A percentile compares a stretch with the other conserved stretches of the same genome.
Conservation (phyloP, 495 filamentous ascomycete species). For the Podospora fimiseda region DNA sequence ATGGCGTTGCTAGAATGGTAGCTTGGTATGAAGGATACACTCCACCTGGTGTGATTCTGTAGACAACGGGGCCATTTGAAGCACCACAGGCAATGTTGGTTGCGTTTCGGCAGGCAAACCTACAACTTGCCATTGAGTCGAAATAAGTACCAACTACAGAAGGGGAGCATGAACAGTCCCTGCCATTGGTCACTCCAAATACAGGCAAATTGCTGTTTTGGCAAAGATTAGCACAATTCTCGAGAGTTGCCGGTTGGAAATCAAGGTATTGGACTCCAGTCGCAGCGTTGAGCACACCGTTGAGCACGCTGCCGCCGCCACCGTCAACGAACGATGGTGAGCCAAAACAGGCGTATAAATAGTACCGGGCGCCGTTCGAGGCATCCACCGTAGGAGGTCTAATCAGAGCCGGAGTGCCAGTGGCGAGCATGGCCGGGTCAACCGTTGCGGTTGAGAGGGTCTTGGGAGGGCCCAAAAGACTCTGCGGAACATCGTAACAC, state of each 20-base stretch:
- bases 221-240: not conserved
- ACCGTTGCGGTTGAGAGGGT: not conserved
- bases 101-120: not conserved
- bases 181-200: conserved; percentile 1
- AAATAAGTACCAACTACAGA: not conserved
- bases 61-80: not conserved
- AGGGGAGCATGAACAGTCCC: not conserved
- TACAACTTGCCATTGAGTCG: not conserved
- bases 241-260: not conserved
- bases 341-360: not conserved
- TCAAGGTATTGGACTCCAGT: not conserved
- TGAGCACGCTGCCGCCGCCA: not conserved
- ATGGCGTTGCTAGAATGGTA: not conserved
- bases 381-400: not conserved
- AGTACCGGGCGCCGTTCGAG: not conserved
- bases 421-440: not conserved
- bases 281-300: not conserved
- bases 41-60: not conserved
- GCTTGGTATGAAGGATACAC: not conserved
- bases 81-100: conserved; percentile 4
- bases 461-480: conserved; percentile 1
- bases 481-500: not conserved
- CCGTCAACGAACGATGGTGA: not conserved
- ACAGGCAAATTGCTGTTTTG: not conserved
- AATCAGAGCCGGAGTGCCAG: not conserved